Evolutionary conservation across 2,329 filamentous ascomycete genomes (phyloP), one percentile per base, ranked within the genome.

Genomic region (Amphichorda felina): DNA sequence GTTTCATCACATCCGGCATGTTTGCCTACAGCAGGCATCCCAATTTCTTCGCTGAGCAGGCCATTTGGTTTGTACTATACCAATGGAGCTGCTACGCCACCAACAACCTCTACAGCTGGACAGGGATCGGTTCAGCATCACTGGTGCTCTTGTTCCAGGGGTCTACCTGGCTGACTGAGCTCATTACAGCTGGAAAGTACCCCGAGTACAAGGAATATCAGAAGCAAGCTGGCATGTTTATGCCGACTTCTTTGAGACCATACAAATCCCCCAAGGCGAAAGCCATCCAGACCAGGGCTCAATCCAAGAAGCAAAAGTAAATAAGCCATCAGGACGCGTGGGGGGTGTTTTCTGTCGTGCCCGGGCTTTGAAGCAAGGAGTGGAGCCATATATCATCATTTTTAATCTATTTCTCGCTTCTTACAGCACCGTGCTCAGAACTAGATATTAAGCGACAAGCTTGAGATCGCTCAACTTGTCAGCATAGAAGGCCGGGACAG

Each of bases 41-140:
- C 33, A 98, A 98, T 57, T 98, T 96, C 51, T 76, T 83, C 5
- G 85, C 84, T 5, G 91, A 98, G 60, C 91, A 96, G 60, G 67
- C 77, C 21, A 77, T 96, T 48, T 98, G 91, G 91, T 68, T 94
- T 36, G 63, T 77, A 8, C 59, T 96, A 35, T 96, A 96, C 57
- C 74, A 85, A 50, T 98, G 89, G 91, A 76, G 73, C 45, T 89
- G 82, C 57, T 81, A 75, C 52, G 72, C 78, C 37, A 83, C 79
- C 22, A 71, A 77, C 37, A 75, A 68, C 2, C 64, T 79, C 29
- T 79, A 79, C 53, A 89, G 27, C 57, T 98, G 88, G 85, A 78
- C 82, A 2, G 75, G 73, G 34, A 54, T 74, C 8, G 91, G 89
- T 8, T 70, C 79, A 0, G 50, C 79, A 4, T 64, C 67, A 32